A percentile compares a stretch with the other conserved stretches of the same genome.
Conservation (phyloP, 208 protist genomes). For the Naegleria gruberi region DNA sequence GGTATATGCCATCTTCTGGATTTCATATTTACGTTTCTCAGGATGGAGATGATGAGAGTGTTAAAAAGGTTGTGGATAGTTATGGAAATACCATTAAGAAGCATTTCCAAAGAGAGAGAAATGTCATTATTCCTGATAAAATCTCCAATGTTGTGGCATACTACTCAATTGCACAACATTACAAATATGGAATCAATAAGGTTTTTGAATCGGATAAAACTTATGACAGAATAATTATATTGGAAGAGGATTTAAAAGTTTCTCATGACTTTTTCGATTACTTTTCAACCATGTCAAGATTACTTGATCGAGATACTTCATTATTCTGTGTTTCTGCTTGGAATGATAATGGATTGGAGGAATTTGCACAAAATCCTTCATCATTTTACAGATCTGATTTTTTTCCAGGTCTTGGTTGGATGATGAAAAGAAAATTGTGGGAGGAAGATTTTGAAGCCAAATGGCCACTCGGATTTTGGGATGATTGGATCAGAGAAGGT, state of each 20-base stretch:
- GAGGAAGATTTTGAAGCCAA: conserved; percentile 36
- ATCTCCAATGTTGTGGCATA: neutral
- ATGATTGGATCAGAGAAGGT: conserved; percentile 52
- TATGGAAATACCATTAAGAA: neutral
- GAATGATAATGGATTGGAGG: conserved; percentile 49
- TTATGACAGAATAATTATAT: conserved; percentile 42
- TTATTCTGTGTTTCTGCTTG: conserved; percentile 46
- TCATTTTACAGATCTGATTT: conserved; percentile 54
- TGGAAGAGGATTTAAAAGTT: conserved; percentile 50
- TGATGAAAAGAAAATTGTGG: conserved; percentile 48
- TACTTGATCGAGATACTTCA: conserved; percentile 38
- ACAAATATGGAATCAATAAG: neutral
- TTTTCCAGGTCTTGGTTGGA: conserved; percentile 63
- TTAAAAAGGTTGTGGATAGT: neutral
- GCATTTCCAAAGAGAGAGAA: neutral
- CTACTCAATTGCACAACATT: conserved; percentile 9
- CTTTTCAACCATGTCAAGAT: conserved; percentile 25
- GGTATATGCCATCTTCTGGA: neutral
- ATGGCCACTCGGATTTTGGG: conserved; percentile 56
- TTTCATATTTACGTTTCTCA: conserved; percentile 4
- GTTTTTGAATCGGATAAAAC: neutral
- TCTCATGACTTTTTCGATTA: conserved; percentile 50
- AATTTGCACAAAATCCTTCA: conserved; percentile 11
- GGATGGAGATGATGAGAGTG: conserved; percentile 7
- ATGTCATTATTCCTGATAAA: neutral